Evolutionary conservation across 805 yeast species (phyloP), one percentile per base, ranked within the genome.

Genomic region (Grigorovia transvaalensis): DNA sequence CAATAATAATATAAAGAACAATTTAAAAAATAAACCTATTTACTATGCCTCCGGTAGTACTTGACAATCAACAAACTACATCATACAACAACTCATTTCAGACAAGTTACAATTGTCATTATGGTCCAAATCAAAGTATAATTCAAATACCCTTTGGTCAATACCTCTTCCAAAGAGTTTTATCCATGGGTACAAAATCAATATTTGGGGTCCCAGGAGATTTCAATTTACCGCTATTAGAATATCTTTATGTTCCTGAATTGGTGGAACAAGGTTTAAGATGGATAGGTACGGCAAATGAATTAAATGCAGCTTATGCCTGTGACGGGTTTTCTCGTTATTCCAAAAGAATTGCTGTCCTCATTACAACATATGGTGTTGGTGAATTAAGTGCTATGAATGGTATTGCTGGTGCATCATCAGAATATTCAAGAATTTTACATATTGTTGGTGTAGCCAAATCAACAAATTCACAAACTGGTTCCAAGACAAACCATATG

Each of bases 251-350:
- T 60, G 68, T 77, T 40, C 55, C 54, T 17, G 12, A 23, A 12
- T 38, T 56, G 12, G 12, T 50, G 15, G 46, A 51, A 3, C 63
- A 54, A 41, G 72, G 71, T 9, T 64, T 84, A 58, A 69, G 79
- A 50, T 88, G 95, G 87, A 74, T 86, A 47, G 96, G 96, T 23
- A 80, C 81, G 54, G 87, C 96, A 71, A 89, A 89, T 63, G 97
- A 89, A 70, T 74, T 89, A 56, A 90, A 89, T 63, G 84, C 93
- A 3, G 93, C 95, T 9, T 89, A 90, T 64, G 82, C 93, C 6
- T 90, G 91, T 8, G 96, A 90, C 66, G 97, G 96, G 5, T 90
- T 87, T 61, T 80, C 93, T 18, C 76, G 91, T 54, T 72, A 73
- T 45, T 74, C 82, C 30, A 72, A 75, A 48, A 76, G 79, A n/a